A percentile compares a stretch with the other conserved stretches of the same genome.
phyloP scores from a whole-genome alignment of 768 basidiomycete genomes.

The Leccinum uliginosum region DNA sequence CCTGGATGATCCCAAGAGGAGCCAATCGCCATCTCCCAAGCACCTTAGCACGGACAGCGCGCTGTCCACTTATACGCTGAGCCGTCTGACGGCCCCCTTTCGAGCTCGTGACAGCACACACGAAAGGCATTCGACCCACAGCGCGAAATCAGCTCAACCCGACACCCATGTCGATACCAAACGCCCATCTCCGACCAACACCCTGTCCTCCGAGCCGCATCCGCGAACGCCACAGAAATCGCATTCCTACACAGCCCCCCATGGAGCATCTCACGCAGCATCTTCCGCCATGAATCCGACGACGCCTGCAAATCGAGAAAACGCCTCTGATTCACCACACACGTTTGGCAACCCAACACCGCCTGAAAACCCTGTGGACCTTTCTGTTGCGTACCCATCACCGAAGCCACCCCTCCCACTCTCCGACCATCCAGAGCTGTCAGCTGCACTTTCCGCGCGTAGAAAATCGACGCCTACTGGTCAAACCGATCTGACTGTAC shows the following conservation, averaged over 20 bases:
- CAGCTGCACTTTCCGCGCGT: slow-evolving; percentile 19
- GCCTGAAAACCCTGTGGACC: slow-evolving; percentile 16
- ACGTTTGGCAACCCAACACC: slow-evolving; percentile 41
- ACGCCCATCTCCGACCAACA: slow-evolving; percentile 27
- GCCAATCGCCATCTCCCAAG: slow-evolving; percentile 18
- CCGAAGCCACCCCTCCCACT: slow-evolving; percentile 53
- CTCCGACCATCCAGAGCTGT: slow-evolving; percentile 39
- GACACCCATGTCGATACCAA: no score
- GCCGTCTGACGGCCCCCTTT: slow-evolving; percentile 16
- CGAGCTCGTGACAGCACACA: slow-evolving; percentile 9
- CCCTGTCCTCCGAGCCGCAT: slow-evolving; percentile 24
- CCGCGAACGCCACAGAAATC: slow-evolving; percentile 24
- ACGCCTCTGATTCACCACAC: slow-evolving; percentile 33
- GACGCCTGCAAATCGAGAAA: slow-evolving; percentile 26
- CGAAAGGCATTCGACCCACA: slow-evolving; percentile 9
- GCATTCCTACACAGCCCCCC: slow-evolving; percentile 18
- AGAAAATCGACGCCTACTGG: slow-evolving; percentile 11
- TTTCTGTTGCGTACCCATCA: slow-evolving; percentile 28
- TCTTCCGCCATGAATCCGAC: slow-evolving; percentile 19
- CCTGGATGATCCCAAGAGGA: slow-evolving; percentile 7
- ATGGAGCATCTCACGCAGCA: slow-evolving; percentile 4
- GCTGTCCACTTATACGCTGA: slow-evolving; percentile 17
- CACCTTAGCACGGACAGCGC: slow-evolving; percentile 16
- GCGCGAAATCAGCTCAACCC: slow-evolving; percentile 13
- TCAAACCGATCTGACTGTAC: slow-evolving; percentile 2